A percentile compares a stretch with the other conserved stretches of the same genome.
Conservation (phyloP, 768 basidiomycete genomes). For the Macrolepiota fuliginosa region DNA sequence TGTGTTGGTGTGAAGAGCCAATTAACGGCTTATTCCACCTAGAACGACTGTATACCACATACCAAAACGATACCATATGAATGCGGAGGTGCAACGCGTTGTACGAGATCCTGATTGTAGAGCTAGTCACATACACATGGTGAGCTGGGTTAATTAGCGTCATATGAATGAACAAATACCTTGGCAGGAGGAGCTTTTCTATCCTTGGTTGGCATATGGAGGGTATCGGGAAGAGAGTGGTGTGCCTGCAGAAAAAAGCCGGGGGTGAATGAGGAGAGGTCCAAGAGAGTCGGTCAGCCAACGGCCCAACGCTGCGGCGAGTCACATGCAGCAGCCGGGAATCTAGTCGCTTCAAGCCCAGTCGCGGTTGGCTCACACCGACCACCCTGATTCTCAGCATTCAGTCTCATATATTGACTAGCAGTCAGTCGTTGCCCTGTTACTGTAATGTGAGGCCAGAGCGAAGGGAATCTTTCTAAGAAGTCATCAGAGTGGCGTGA, state of each 20-base stretch:
- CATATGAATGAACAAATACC: not conserved
- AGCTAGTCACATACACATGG: conserved; percentile 35
- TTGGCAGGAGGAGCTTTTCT: not conserved
- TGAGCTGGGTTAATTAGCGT: not conserved
- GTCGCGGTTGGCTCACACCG: not conserved
- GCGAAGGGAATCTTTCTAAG: not conserved
- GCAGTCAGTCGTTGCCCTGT: not conserved
- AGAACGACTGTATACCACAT: conserved; percentile 15
- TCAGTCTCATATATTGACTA: not conserved
- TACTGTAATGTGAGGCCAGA: not conserved
- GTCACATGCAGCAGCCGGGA: conserved; percentile 10
- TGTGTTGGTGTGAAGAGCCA: conserved; percentile 25
- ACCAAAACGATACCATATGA: conserved; percentile 68
- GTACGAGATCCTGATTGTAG: conserved; percentile 68
- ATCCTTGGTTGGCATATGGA: conserved; percentile 9
- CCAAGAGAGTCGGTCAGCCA: conserved; percentile 3
- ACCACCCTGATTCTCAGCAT: not conserved
- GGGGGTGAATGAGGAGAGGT: not conserved
- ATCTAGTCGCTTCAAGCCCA: not conserved
- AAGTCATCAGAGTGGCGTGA: not conserved
- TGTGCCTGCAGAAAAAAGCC: not conserved
- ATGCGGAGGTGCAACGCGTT: conserved; percentile 36
- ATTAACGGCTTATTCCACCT: not conserved
- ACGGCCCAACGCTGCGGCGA: not conserved
- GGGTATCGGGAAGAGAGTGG: not conserved